Evolutionary conservation across 2,329 filamentous ascomycete species (phyloP).

Genomic region (Pseudogymnoascus sp.): DNA sequence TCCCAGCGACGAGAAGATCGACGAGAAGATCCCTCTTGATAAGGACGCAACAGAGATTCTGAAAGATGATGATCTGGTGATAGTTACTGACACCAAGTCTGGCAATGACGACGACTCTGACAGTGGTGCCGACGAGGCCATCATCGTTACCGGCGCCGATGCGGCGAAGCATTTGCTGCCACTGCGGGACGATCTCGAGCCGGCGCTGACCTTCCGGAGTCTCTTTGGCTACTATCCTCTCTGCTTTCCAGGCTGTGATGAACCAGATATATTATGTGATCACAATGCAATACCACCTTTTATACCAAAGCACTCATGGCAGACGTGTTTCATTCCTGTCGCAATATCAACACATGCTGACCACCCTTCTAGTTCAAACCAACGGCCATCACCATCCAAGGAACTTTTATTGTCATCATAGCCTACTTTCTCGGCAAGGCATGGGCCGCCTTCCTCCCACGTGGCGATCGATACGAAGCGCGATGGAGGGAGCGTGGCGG

Average conservation of each 20-base stretch:
- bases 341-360: constrained; percentile 13
- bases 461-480: constrained; percentile 41
- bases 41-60: constrained; percentile 11
- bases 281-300: neutral
- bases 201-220: constrained; percentile 43
- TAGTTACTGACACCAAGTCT: constrained; percentile 19
- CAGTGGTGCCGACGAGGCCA: constrained; percentile 30
- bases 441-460: constrained; percentile 40
- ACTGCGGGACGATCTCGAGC: constrained; percentile 44
- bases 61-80: constrained; percentile 13
- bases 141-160: constrained; percentile 45
- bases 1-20: constrained; percentile 24
- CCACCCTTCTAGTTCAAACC: constrained; percentile 40
- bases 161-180: constrained; percentile 41
- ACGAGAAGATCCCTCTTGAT: constrained; percentile 25
- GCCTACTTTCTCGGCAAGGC: constrained; percentile 45
- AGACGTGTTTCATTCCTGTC: neutral
- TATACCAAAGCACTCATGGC: neutral
- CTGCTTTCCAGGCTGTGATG: constrained; percentile 47
- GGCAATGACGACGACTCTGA: constrained; percentile 25
- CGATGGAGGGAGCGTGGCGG: constrained; percentile 37
- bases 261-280: constrained; percentile 44
- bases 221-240: constrained; percentile 39
- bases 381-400: constrained; percentile 37
- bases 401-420: constrained; percentile 49